phyloP scores from a whole-genome alignment of 2,329 filamentous ascomycete genomes.

The Neopestalotiopsis clavispora region DNA sequence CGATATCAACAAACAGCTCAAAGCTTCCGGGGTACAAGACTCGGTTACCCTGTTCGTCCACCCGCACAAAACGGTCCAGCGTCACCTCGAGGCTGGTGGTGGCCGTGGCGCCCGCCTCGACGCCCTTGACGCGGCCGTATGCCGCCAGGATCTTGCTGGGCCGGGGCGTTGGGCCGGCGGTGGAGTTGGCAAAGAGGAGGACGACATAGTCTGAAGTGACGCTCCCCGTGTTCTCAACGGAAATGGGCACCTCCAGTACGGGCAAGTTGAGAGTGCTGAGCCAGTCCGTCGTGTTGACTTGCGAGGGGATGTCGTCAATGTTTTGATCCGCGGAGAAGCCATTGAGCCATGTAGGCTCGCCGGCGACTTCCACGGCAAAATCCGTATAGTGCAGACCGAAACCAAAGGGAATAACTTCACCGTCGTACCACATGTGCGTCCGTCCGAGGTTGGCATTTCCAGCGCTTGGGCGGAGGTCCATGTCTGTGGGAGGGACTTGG shows the following conservation, averaged over 20 bases:
- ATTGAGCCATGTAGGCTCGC: constrained; percentile 11
- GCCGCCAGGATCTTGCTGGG: constrained; percentile 50
- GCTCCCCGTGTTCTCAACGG: background rate
- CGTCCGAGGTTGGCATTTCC: constrained; percentile 43
- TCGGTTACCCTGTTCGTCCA: constrained; percentile 47
- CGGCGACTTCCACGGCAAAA: constrained; percentile 32
- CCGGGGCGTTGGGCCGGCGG: constrained; percentile 44
- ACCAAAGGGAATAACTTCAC: constrained; percentile 48
- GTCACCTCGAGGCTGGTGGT: constrained; percentile 44
- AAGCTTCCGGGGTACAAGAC: constrained; percentile 55
- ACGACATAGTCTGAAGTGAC: constrained; percentile 35
- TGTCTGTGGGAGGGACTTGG: constrained; percentile 53
- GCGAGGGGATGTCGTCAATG: background rate
- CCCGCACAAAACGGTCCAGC: constrained; percentile 46
- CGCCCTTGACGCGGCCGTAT: constrained; percentile 42
- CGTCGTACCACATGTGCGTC: constrained; percentile 54
- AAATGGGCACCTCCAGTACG: background rate
- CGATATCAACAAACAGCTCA: constrained; percentile 42
- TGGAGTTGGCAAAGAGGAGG: constrained; percentile 36
- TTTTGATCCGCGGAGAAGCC: background rate
- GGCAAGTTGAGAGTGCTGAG: background rate
- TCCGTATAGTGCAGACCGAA: constrained; percentile 54
- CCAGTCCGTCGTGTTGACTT: background rate
- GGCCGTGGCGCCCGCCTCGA: constrained; percentile 27
- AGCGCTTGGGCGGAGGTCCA: constrained; percentile 48